Base-by-base conservation (phyloP, 2,329 filamentous ascomycete species). In the Monosporascus sp. region DNA sequence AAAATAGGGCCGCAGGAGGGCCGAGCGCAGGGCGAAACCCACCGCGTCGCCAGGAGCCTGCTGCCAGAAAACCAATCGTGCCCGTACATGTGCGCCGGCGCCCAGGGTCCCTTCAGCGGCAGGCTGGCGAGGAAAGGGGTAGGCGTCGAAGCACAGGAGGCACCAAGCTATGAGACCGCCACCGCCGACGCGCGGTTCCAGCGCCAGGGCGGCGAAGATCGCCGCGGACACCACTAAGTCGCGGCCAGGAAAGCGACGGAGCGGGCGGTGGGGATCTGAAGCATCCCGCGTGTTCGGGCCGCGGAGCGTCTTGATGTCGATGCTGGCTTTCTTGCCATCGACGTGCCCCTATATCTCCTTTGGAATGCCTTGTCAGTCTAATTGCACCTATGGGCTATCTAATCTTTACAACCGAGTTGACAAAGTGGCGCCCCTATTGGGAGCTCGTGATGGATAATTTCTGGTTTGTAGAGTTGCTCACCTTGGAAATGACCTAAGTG, bases 41-140 rank as follows among this genome's bases (percentile, higher is more conserved):
- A 51, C 40, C n/a, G 75, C 65, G 61, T 85, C 68, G 87, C 87
- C 60, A 86, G 63, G 35, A 63, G 64, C 48, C 70, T 70, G 67
- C 78, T 73, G 31, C 70, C 69, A 20, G 81, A 85, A 66, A 88
- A 85, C 45, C 84, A 82, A 22, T 80, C 79, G 68, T 88, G 85
- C 51, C 86, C 85, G 66, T 80, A 85, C 67, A 88, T 86, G 66
- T 88, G 86, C n/a, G 80, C 85, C 35, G 88, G 73, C 58, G 86
- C 84, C 86, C 85, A 88, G 58, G 88, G 71, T 1, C 85, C 86
- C 1, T 83, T 87, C 67, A 82, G 80, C 58, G 87, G 70, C 28
- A 85, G 76, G 48, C 85, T 84, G 69, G 87, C 83, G 48, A 80
- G 61, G 67, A 81, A 85, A 54, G 81, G 28, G 78, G 66, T 87